Evolutionary conservation across 352 stramenopile genomes (phyloP).

Genomic region (Phytophthora pluvialis): DNA sequence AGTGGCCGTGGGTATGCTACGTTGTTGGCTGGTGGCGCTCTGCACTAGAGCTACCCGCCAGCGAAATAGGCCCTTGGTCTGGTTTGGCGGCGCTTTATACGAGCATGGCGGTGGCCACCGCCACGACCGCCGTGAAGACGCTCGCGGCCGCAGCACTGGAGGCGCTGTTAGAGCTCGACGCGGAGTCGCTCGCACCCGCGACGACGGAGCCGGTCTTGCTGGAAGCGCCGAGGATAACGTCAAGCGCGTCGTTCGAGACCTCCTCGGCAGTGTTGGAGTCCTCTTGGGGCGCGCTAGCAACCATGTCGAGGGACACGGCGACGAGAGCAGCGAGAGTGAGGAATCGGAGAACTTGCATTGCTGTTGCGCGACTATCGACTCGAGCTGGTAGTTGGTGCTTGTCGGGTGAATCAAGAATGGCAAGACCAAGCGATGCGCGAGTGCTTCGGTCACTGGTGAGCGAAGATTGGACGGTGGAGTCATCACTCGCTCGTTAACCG

Average conservation of each 20-base stretch:
- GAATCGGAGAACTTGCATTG: conserved; percentile 25
- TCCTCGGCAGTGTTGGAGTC: conserved; percentile 22
- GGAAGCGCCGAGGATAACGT: conserved; percentile 34
- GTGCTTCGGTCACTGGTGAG: conserved; percentile 1
- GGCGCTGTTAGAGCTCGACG: conserved; percentile 19
- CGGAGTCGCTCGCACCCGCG: conserved; percentile 3
- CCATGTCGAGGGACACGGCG: conserved; percentile 9
- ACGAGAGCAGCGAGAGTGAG: conserved; percentile 11
- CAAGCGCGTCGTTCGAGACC: conserved; percentile 17
- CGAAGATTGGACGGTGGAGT: not conserved
- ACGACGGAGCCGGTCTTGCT: conserved; percentile 12
- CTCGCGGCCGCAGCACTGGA: conserved; percentile 1
- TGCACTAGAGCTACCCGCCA: too few relatives aligned
- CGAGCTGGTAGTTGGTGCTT: conserved; percentile 9
- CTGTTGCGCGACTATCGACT: conserved; percentile 5
- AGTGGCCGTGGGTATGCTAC: too few relatives aligned
- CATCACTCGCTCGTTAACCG: conserved; percentile 16
- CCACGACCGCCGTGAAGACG: conserved; percentile 20
- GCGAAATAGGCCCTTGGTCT: too few relatives aligned
- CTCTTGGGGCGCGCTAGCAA: conserved; percentile 6
- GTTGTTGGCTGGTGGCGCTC: too few relatives aligned
- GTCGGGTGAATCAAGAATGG: conserved; percentile 12
- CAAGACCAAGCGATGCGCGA: not conserved
- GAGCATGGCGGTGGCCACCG: conserved; percentile 8
- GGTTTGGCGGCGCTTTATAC: not conserved